Conservation (phyloP, 2,329 filamentous ascomycete species). For the Leptographium flavum region DNA sequence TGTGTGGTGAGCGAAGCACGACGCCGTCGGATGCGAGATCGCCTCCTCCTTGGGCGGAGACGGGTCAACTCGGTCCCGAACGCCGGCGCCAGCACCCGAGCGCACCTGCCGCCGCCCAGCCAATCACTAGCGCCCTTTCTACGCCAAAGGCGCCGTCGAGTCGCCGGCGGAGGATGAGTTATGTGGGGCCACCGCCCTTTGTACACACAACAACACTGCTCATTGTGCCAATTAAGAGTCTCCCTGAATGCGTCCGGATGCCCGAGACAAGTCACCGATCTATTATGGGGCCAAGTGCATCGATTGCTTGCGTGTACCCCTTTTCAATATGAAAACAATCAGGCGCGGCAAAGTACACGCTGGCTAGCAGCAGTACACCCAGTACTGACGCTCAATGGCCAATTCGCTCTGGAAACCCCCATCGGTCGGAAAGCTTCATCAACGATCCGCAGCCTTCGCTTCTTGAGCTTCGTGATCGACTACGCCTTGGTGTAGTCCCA, state of each 20-base stretch:
- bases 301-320: neutral
- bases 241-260: too few relatives aligned
- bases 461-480: neutral
- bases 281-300: too few relatives aligned
- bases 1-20: neutral
- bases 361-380: conserved; percentile 1
- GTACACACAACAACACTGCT: too few relatives aligned
- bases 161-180: too few relatives aligned
- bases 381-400: conserved; percentile 2
- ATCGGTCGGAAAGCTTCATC: neutral
- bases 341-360: too few relatives aligned
- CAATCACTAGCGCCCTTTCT: too few relatives aligned
- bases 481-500: conserved; percentile 4
- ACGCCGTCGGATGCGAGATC: neutral
- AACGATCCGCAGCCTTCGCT: conserved; percentile 1
- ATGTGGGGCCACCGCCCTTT: too few relatives aligned
- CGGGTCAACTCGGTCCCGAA: conserved; percentile 10
- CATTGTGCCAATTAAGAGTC: too few relatives aligned
- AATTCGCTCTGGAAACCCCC: neutral
- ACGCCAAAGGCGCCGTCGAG: too few relatives aligned
- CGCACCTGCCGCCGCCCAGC: neutral
- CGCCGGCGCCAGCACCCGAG: neutral
- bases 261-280: too few relatives aligned
- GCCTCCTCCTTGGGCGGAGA: neutral
- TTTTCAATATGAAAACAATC: too few relatives aligned